A percentile compares a stretch with the other conserved stretches of the same genome.
These are phyloP conservation scores for Colletotrichum sp. DNA, from an alignment of 2,329 filamentous ascomycete species.

Conservation along the genomic window DNA sequence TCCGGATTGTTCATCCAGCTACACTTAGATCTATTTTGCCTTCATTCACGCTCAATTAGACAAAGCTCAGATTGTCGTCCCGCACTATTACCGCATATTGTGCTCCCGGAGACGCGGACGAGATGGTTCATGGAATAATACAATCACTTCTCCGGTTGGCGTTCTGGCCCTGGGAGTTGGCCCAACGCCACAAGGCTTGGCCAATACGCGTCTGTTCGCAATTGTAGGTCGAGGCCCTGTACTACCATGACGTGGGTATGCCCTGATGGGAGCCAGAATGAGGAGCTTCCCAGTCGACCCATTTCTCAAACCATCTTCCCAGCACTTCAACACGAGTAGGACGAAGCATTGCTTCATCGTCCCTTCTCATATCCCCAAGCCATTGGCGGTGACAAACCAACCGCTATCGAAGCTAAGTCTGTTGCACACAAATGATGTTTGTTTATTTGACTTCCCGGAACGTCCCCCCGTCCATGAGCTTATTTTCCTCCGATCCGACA, in stretches of 20 bases:
- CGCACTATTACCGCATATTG: background rate
- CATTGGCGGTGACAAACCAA: background rate
- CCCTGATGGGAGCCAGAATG: background rate
- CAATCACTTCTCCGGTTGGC: background rate
- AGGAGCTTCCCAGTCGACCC: background rate
- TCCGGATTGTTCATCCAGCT: background rate
- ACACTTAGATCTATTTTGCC: background rate
- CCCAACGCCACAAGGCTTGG: background rate
- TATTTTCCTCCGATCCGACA: background rate
- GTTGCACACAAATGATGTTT: background rate
- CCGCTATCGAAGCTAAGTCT: background rate
- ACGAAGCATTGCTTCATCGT: background rate
- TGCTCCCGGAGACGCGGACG: background rate
- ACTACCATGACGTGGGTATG: background rate
- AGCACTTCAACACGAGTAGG: background rate
- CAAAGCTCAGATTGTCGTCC: background rate
- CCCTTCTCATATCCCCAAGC: background rate
- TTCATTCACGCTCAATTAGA: background rate
- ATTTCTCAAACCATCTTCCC: background rate
- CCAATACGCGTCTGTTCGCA: background rate
- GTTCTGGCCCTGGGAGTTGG: background rate
- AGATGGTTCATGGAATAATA: conserved; percentile 3
- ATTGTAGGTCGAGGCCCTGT: background rate
- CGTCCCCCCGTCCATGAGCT: background rate
- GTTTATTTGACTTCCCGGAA: background rate